phyloP scores from a whole-genome alignment of 2,329 filamentous ascomycete genomes.

The Cytospora chrysosperma region DNA sequence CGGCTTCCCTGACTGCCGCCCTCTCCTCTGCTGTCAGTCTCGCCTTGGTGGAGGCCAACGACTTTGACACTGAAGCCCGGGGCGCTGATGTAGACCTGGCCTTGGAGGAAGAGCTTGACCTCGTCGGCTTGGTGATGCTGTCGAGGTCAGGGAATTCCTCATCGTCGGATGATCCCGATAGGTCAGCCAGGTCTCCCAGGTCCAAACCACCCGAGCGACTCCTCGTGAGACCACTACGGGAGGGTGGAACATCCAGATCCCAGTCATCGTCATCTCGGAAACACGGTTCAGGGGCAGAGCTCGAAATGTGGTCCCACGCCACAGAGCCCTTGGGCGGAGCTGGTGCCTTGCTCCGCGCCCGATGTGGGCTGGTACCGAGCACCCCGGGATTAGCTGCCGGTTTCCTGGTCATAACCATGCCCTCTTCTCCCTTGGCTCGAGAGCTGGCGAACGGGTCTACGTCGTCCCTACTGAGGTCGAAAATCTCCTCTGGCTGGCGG shows the following conservation, averaged over 20 bases:
- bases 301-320: constrained; percentile 53
- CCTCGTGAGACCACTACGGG: constrained; percentile 22
- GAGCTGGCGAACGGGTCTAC: constrained; percentile 30
- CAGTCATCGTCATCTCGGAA: constrained; percentile 25
- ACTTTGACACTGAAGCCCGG: constrained; percentile 26
- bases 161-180: constrained; percentile 36
- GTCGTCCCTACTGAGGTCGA: constrained; percentile 7
- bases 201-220: constrained; percentile 31
- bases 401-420: constrained; percentile 3
- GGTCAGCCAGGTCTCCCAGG: constrained; percentile 36
- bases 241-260: background rate
- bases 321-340: constrained; percentile 29
- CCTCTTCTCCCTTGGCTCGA: constrained; percentile 13
- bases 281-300: constrained; percentile 46
- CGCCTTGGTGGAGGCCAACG: constrained; percentile 19
- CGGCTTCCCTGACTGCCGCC: constrained; percentile 49
- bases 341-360: constrained; percentile 19
- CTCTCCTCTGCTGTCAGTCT: constrained; percentile 40
- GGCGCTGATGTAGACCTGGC: background rate
- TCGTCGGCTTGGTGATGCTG: constrained; percentile 32
- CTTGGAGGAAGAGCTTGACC: constrained; percentile 11
- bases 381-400: constrained; percentile 26
- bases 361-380: constrained; percentile 28
- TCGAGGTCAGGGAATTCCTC: constrained; percentile 49
- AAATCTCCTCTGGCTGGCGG: constrained; percentile 14